A percentile compares a stretch with the other conserved stretches of the same genome.
Conservation (phyloP, 768 basidiomycete genomes). For the Termitomyces eurrhizus region DNA sequence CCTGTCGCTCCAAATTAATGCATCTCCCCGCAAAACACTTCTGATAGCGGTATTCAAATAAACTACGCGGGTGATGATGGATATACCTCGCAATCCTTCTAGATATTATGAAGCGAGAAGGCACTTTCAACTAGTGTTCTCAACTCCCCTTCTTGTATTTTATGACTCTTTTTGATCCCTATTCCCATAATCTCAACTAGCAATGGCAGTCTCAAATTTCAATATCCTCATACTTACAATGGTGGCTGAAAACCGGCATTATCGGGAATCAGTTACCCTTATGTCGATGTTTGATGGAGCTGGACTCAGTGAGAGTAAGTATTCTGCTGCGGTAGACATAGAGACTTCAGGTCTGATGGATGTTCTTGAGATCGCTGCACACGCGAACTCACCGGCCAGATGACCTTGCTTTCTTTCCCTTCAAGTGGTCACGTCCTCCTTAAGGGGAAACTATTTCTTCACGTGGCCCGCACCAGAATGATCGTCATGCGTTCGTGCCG, state of each 20-base stretch:
- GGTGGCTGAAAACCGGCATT: background rate
- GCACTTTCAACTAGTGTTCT: background rate
- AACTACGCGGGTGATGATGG: constrained; percentile 75
- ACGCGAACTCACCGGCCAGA: background rate
- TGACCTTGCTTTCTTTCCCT: background rate
- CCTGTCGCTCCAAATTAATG: no score
- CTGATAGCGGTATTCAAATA: constrained; percentile 57
- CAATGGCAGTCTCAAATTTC: background rate
- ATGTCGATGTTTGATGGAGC: background rate
- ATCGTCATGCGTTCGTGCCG: background rate
- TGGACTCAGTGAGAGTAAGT: background rate
- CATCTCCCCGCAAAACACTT: background rate
- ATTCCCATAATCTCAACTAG: background rate
- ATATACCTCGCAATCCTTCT: constrained; percentile 37
- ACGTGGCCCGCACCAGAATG: background rate
- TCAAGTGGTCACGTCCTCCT: background rate
- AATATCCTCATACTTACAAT: background rate
- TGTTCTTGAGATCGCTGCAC: background rate
- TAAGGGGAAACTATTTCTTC: background rate
- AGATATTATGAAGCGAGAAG: no score
- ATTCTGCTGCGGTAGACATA: background rate
- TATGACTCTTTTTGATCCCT: background rate
- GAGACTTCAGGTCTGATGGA: background rate
- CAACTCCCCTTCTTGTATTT: constrained; percentile 49
- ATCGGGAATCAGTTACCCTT: no score